Conservation (phyloP, 805 yeast genomes). For the Candida easanensis region DNA sequence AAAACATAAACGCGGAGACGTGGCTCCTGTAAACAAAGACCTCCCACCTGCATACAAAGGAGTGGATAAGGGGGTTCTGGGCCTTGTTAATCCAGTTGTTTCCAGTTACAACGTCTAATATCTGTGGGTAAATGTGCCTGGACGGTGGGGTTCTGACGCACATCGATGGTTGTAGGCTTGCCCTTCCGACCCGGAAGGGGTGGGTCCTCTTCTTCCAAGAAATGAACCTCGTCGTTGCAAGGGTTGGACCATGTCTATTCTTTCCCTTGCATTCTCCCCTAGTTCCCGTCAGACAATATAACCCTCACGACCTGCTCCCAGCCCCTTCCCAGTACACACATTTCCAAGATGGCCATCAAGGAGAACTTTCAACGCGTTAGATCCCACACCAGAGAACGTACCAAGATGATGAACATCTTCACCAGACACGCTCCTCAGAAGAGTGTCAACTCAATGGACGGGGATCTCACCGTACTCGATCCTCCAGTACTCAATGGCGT, state of each 20-base stretch:
- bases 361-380: background rate
- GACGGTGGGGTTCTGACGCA: too few species aligned
- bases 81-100: too few species aligned
- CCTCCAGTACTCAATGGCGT: constrained; percentile 17
- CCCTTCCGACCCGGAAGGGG: too few species aligned
- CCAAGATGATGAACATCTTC: constrained; percentile 8
- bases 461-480: constrained; percentile 20
- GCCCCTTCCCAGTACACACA: background rate
- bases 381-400: background rate
- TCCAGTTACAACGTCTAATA: too few species aligned
- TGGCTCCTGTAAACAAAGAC: background rate
- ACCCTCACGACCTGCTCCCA: background rate
- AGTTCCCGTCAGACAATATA: background rate
- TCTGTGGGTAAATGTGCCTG: too few species aligned
- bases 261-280: background rate
- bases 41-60: background rate
- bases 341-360: background rate
- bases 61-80: background rate
- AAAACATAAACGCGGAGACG: background rate
- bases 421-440: constrained; percentile 9
- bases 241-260: background rate
- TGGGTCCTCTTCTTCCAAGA: too few species aligned
- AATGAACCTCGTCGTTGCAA: background rate
- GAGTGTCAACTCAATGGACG: constrained; percentile 9
- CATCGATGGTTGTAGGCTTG: too few species aligned